Conservation (phyloP, 257 asterid genomes). For the Cruciata laevipes region DNA sequence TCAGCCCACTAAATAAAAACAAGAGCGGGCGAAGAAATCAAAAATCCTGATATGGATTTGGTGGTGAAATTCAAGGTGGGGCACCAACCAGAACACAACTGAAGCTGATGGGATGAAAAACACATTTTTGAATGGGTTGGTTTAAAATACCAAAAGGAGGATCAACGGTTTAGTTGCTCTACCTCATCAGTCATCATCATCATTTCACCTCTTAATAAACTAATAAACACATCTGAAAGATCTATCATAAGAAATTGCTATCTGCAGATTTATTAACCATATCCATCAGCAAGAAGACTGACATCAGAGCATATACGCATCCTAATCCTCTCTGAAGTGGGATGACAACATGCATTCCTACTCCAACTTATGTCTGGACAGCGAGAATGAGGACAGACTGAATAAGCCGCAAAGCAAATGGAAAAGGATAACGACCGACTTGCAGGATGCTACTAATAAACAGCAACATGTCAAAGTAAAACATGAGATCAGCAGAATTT, state of each 20-base stretch:
- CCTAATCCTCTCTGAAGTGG: neutral
- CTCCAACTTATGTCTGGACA: neutral
- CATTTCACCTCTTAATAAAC: neutral
- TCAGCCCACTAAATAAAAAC: neutral
- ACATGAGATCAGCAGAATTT: no score
- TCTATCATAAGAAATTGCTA: no score
- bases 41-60: slow-evolving; percentile 19
- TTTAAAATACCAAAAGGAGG: slow-evolving; percentile 9
- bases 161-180: slow-evolving; percentile 19
- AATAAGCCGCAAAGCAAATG: no score
- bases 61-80: slow-evolving; percentile 35
- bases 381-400: neutral
- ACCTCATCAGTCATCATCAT: slow-evolving; percentile 8
- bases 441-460: no score
- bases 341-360: neutral
- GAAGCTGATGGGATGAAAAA: neutral
- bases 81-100: slow-evolving; percentile 26
- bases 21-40: neutral
- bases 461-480: no score
- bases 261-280: neutral
- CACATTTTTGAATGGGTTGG: slow-evolving; percentile 4
- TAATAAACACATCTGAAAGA: neutral
- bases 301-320: neutral
- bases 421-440: no score
- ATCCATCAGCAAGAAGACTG: neutral